Conservation (phyloP, 148 eudicot genomes). For the Nyssa sinensis region DNA sequence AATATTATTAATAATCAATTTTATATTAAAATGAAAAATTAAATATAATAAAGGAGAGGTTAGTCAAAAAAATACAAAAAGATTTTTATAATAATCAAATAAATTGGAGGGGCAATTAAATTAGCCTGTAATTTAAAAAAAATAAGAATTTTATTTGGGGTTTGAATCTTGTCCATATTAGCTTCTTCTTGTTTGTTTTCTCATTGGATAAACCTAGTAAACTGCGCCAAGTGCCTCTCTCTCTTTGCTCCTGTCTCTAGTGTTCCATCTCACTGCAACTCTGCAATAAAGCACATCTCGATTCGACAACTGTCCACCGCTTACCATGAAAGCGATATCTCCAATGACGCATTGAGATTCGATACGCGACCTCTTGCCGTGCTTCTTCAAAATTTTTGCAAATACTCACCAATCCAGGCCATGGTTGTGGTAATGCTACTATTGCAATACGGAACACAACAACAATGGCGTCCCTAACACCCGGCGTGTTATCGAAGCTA, state of each 20-base stretch:
- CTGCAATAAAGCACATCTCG: slow-evolving; percentile 11
- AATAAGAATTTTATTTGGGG: too few species aligned
- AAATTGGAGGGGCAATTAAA: too few species aligned
- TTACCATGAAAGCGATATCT: slow-evolving; percentile 4
- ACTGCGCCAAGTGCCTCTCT: not conserved
- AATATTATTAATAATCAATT: too few species aligned
- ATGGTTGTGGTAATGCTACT: slow-evolving; percentile 9
- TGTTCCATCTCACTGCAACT: slow-evolving; percentile 15
- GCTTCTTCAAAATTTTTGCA: too few species aligned
- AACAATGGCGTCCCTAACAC: slow-evolving; percentile 40
- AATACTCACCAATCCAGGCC: not conserved
- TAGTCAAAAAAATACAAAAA: too few species aligned
- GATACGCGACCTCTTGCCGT: not conserved
- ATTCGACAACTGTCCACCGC: slow-evolving; percentile 17
- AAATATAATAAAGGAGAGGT: too few species aligned
- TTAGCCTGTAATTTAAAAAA: too few species aligned
- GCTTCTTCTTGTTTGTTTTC: not conserved
- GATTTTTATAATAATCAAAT: too few species aligned
- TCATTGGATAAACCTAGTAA: not conserved
- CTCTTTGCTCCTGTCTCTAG: not conserved
- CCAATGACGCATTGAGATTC: slow-evolving; percentile 18
- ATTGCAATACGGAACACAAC: too few species aligned
- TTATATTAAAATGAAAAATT: too few species aligned
- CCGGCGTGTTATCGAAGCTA: slow-evolving; percentile 32
- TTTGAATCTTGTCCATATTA: slow-evolving; percentile 2